Evolutionary conservation across 768 basidiomycete genomes (phyloP).

Genomic region (Rhizopogon salebrosus): DNA sequence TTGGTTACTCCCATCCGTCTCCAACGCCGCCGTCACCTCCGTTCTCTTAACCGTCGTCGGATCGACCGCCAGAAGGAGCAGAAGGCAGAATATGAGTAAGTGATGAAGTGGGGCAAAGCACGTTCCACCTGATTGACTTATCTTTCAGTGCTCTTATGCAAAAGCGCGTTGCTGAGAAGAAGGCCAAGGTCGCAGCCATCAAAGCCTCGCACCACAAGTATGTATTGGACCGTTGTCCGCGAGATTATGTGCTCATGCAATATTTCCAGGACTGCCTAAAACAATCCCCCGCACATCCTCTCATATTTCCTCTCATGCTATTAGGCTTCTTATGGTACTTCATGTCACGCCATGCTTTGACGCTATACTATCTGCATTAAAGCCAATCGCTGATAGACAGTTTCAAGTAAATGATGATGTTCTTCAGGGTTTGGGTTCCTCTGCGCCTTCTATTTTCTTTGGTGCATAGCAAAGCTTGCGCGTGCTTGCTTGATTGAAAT

Average conservation of each 20-base stretch:
- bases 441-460: not conserved
- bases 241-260: not conserved
- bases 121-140: not conserved
- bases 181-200: conserved; percentile 83
- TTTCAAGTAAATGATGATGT: not conserved
- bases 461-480: not conserved
- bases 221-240: conserved; percentile 9
- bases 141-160: conserved; percentile 55
- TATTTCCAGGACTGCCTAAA: conserved; percentile 5
- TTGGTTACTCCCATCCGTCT: conserved; percentile 93
- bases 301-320: conserved; percentile 3
- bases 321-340: conserved; percentile 7
- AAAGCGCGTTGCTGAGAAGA: conserved; percentile 92
- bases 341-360: conserved; percentile 9
- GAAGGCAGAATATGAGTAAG: conserved; percentile 89
- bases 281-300: not conserved
- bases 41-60: conserved; percentile 80
- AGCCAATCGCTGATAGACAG: not conserved
- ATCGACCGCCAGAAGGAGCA: conserved; percentile 93
- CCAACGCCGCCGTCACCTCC: conserved; percentile 93
- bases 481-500: not conserved
- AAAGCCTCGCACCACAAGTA: conserved; percentile 84
- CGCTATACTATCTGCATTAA: conserved; percentile 9
- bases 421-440: not conserved
- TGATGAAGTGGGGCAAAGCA: conserved; percentile 1